Base-by-base conservation (phyloP, 345 rosid genomes). In the Mallotus nudiflorus region DNA sequence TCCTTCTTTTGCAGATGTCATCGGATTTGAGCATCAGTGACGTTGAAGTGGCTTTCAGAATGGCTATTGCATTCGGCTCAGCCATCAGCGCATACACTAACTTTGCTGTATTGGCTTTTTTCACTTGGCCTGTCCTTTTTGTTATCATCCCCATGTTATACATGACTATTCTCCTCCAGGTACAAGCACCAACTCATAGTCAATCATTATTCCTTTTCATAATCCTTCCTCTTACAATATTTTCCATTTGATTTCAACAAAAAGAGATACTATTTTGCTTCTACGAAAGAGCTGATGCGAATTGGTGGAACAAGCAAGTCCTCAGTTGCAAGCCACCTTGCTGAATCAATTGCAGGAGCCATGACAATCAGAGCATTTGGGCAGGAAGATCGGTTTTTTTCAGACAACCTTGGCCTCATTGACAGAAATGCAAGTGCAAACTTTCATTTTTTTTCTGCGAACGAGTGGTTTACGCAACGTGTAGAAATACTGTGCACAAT, bases 51-150 rank as follows among this genome's bases (percentile, higher is more conserved):
- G 82, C 82, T 37, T 76, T 72, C 74, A 76, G 50, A 62, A 50
- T 82, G 46, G 8, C 66, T 29, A 0, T 68, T 24, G 51, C 85
- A 15, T 0, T 80, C 2, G 87, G 87, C 1, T 0, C 90, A 20
- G 69, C 85, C 20, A 54, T 82, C 75, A 81, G 62, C 42, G 54
- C 87, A 22, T 88, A 84, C 77, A 60, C 54, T 45, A 66, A 12
- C 67, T 68, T 76, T 77, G 28, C 59, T 15, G 57, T 84, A 14
- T 40, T 88, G 49, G 84, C 80, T n/a, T 27, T 77, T 63, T 76
- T 88, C 49, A 69, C 88, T n/a, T 82, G 88, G 88, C 90, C 86
- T 10, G 79, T 77, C 58, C 62, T 80, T 14, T 79, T 85, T 71
- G 75, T 84, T 51, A 78, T 84, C 65, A 52, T 86, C 27, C 87